Evolutionary conservation across 2,329 filamentous ascomycete genomes (phyloP).

Genomic region (Cordyceps farinosa): DNA sequence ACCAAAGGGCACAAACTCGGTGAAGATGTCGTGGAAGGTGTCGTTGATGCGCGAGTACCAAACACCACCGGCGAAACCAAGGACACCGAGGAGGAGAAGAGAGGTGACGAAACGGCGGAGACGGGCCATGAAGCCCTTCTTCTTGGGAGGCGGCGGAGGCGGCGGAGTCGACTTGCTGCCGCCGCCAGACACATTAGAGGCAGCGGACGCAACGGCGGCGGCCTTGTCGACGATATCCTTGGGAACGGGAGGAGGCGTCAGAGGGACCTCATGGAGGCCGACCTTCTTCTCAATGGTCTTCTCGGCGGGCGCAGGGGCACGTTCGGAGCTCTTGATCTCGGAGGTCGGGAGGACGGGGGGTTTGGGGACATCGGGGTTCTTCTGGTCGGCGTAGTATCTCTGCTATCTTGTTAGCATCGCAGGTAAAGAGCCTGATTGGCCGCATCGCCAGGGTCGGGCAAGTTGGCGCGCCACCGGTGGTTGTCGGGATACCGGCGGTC

Average conservation of each 20-base stretch:
- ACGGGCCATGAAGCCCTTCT: slow-evolving; percentile 66
- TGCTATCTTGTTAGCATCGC: slow-evolving; percentile 27
- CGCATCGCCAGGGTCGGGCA: neutral
- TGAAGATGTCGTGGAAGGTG: slow-evolving; percentile 99
- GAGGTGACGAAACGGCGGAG: slow-evolving; percentile 76
- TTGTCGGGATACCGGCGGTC: neutral
- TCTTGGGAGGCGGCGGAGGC: slow-evolving; percentile 41
- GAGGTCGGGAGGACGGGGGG: slow-evolving; percentile 51
- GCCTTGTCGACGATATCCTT: slow-evolving; percentile 30
- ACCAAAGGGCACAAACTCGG: slow-evolving; percentile 90
- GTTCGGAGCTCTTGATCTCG: slow-evolving; percentile 49
- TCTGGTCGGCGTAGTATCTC: slow-evolving; percentile 56
- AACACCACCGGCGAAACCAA: slow-evolving; percentile 83
- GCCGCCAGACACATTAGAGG: slow-evolving; percentile 28
- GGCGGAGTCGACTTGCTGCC: slow-evolving; percentile 34
- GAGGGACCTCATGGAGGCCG: slow-evolving; percentile 36
- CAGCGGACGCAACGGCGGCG: slow-evolving; percentile 22
- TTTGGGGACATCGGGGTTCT: slow-evolving; percentile 49
- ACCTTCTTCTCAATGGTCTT: slow-evolving; percentile 38
- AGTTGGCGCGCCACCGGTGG: neutral
- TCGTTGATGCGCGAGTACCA: slow-evolving; percentile 92
- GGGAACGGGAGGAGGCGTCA: slow-evolving; percentile 36
- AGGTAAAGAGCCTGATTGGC: too few species aligned
- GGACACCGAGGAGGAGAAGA: slow-evolving; percentile 68
- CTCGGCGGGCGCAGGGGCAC: slow-evolving; percentile 36